These are phyloP conservation scores for Penicillium turbatum DNA, from an alignment of 495 filamentous ascomycete genomes.

Conservation along the genomic window DNA sequence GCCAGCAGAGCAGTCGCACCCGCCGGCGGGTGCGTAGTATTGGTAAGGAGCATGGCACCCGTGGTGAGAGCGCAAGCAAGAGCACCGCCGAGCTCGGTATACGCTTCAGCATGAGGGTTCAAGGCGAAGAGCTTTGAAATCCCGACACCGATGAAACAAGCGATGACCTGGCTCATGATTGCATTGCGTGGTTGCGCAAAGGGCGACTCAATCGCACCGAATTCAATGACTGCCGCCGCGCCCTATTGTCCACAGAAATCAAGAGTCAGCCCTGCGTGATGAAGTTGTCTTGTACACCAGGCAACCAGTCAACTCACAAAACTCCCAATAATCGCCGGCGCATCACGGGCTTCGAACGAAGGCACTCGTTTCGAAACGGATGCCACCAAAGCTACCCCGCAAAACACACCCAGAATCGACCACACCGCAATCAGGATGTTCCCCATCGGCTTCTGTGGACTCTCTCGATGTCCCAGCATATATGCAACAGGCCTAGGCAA, in stretches of 20 bases:
- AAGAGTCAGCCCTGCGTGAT: background rate
- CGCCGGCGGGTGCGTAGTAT: conserved; percentile 81
- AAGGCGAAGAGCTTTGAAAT: conserved; percentile 71
- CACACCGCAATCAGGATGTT: conserved; percentile 40
- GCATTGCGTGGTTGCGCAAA: conserved; percentile 79
- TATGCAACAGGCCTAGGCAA: conserved; percentile 37
- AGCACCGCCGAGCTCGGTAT: conserved; percentile 65
- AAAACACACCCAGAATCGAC: conserved; percentile 43
- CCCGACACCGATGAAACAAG: conserved; percentile 60
- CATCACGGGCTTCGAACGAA: conserved; percentile 33
- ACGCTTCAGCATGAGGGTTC: conserved; percentile 34
- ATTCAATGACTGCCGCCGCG: conserved; percentile 72
- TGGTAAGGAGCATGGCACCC: conserved; percentile 68
- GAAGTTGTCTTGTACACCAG: background rate
- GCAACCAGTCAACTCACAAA: conserved; percentile 31
- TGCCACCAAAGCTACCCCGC: conserved; percentile 40
- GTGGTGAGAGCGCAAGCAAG: conserved; percentile 66
- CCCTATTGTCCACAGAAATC: conserved; percentile 43
- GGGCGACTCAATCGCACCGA: conserved; percentile 71
- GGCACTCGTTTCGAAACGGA: conserved; percentile 39
- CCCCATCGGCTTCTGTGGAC: conserved; percentile 27
- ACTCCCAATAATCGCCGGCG: conserved; percentile 38
- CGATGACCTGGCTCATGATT: conserved; percentile 66
- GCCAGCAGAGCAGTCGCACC: conserved; percentile 83
- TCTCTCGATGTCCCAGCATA: conserved; percentile 39